phyloP scores from a whole-genome alignment of 2,329 filamentous ascomycete genomes.

The Aspergillus flavus region DNA sequence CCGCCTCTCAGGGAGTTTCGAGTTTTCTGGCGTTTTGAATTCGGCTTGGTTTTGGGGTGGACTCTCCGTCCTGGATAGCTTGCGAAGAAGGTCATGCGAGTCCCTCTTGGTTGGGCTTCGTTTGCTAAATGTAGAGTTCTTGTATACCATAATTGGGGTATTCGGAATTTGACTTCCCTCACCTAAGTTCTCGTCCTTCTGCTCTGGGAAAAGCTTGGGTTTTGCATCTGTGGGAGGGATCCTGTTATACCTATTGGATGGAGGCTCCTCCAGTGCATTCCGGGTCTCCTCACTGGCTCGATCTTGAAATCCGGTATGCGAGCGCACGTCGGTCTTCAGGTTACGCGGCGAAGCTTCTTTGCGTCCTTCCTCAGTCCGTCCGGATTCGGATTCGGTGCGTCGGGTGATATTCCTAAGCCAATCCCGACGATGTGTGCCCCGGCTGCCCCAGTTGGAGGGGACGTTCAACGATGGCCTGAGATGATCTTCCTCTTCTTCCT shows the following conservation, averaged over 20 bases:
- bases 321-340: constrained; percentile 30
- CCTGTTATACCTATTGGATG: constrained; percentile 18
- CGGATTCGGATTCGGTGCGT: constrained; percentile 22
- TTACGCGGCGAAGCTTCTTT: constrained; percentile 22
- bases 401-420: constrained; percentile 39
- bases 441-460: constrained; percentile 41
- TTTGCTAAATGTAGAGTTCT: constrained; percentile 33
- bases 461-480: constrained; percentile 39
- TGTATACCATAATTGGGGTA: constrained; percentile 42
- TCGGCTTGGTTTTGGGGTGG: constrained; percentile 33
- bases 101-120: constrained; percentile 36
- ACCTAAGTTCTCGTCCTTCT: constrained; percentile 16
- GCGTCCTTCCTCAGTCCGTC: constrained; percentile 20
- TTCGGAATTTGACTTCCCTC: constrained; percentile 38
- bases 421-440: constrained; percentile 33
- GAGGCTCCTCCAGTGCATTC: constrained; percentile 24
- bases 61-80: constrained; percentile 42
- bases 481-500: constrained; percentile 27
- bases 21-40: constrained; percentile 35
- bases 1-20: constrained; percentile 32
- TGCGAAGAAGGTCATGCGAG: constrained; percentile 47
- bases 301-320: constrained; percentile 30
- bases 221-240: constrained; percentile 17
- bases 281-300: constrained; percentile 26
- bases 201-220: constrained; percentile 18